Evolutionary conservation across 805 yeast species (phyloP), one percentile per base, ranked within the genome.

Genomic region (Priceomyces carsonii): DNA sequence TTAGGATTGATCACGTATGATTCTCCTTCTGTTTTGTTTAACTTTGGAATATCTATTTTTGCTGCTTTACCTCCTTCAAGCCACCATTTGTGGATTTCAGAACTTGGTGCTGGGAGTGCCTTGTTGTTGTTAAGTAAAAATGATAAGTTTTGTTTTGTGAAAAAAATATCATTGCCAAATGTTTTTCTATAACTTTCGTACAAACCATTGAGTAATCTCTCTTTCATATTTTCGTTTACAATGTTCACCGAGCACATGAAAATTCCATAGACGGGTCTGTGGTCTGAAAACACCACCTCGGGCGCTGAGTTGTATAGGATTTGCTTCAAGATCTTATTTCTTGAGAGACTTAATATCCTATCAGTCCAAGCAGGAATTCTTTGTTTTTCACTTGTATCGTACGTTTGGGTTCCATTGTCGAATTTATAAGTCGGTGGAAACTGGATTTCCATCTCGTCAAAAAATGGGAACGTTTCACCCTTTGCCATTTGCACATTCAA

Each of bases 321-420:
- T 42, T 85, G 91, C 29, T 63, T 69, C 38, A 90, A 56, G 8
- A 73, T 67, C 22, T 74, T 71, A 10, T 85, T 80, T 17, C 84
- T 66, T 3, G 73, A 61, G 36, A 67, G 48, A 50, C 79, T 81
- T 31, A 90, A 59, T 24, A 87, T 82, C 51, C 99, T 70, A 59
- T 91, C 99, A 0, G 98, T 91, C 97, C 98, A 91, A 0, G 96
- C 84, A 1, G 99, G 99, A 3, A 86, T 81, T 48, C 99, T 73
- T 43, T 83, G 91, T 56, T 91, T 91, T 48, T 91, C 99, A 8
- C 95, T 83, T 1, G 95, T 72, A 57, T 91, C 98, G 55, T 90
- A 93, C 13, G 59, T 65, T 32, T 77, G 72, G 0, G 95, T 82
- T 3, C 91, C 93, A 43, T 84, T 82, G 56, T 91, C 96, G 59